Percentiles rank a stretch among this genome's conserved stretches.
phyloP scores from a whole-genome alignment of 1,284 basidiomycete genomes.

The Heimioporus punctisporus region DNA sequence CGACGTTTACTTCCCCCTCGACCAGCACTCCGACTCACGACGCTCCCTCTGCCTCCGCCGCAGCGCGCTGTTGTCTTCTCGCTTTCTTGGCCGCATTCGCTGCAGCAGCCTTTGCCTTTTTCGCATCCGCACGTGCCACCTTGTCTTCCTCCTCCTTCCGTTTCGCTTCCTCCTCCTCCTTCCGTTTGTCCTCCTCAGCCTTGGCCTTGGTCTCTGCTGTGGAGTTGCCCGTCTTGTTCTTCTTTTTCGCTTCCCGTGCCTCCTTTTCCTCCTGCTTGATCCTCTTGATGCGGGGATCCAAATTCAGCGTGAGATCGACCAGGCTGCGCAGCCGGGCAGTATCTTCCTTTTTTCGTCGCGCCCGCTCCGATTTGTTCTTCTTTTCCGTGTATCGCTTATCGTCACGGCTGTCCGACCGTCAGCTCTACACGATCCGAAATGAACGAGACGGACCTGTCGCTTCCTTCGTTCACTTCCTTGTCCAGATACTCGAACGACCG shows the following conservation, averaged over 20 bases:
- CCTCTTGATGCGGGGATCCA: constrained; percentile 96
- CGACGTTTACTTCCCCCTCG: no score
- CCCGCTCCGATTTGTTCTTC: constrained; percentile 99
- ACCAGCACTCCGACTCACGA: constrained; percentile 9
- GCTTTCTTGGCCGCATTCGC: constrained; percentile 97
- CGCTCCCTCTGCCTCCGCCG: constrained; percentile 19
- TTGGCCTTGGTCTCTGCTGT: constrained; percentile 58
- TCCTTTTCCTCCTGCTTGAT: constrained; percentile 98
- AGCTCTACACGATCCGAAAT: background rate
- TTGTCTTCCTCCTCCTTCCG: constrained; percentile 30
- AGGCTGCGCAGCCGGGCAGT: constrained; percentile 87
- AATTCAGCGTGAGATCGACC: constrained; percentile 85
- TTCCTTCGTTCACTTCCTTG: constrained; percentile 99
- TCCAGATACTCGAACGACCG: constrained; percentile 98
- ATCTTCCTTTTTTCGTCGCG: constrained; percentile 98
- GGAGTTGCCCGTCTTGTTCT: constrained; percentile 45
- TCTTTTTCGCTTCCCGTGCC: constrained; percentile 93
- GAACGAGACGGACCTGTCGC: constrained; percentile 73
- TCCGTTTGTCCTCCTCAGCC: constrained; percentile 70
- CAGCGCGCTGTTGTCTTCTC: constrained; percentile 34
- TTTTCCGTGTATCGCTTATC: constrained; percentile 99
- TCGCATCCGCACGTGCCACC: constrained; percentile 76
- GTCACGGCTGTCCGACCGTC: constrained; percentile 70
- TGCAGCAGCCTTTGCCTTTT: constrained; percentile 83
- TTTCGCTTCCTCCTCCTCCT: constrained; percentile 64